phyloP scores from a whole-genome alignment of 306 rosid species.

The Pyrus bretschneideri region DNA sequence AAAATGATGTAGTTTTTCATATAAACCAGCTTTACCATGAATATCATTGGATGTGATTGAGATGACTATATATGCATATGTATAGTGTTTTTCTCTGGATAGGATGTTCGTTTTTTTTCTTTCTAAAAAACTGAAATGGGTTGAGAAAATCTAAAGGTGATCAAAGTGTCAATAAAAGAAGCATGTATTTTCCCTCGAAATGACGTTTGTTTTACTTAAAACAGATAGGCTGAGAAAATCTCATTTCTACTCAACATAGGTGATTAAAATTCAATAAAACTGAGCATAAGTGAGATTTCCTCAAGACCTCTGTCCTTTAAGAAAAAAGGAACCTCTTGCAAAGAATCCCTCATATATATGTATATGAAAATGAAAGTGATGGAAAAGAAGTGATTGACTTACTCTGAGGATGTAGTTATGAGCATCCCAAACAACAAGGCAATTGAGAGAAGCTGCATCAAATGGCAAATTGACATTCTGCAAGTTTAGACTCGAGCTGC shows the following conservation, averaged over 20 bases:
- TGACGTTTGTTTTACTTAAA: too few species aligned
- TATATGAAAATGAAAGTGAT: neutral
- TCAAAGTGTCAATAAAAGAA: too few species aligned
- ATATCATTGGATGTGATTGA: neutral
- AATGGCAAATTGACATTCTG: constrained; percentile 33
- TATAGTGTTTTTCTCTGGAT: too few species aligned
- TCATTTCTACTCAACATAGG: too few species aligned
- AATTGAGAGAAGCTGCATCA: constrained; percentile 47
- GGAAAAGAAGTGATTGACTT: constrained; percentile 26
- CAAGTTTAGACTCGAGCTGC: constrained; percentile 43
- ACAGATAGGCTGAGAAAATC: too few species aligned
- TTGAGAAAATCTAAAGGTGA: neutral
- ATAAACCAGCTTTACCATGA: neutral
- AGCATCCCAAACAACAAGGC: constrained; percentile 56
- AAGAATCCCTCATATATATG: neutral
- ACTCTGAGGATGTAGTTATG: constrained; percentile 62
- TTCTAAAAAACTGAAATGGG: too few species aligned
- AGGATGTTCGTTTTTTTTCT: too few species aligned
- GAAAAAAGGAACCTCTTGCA: neutral
- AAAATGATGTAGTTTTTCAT: neutral
- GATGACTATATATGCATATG: neutral
- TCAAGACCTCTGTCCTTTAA: too few species aligned
- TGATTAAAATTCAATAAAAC: too few species aligned
- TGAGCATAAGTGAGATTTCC: too few species aligned
- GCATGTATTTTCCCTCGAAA: too few species aligned